phyloP scores from a whole-genome alignment of 2,329 filamentous ascomycete genomes.

The Ophiosphaerella korrae region DNA sequence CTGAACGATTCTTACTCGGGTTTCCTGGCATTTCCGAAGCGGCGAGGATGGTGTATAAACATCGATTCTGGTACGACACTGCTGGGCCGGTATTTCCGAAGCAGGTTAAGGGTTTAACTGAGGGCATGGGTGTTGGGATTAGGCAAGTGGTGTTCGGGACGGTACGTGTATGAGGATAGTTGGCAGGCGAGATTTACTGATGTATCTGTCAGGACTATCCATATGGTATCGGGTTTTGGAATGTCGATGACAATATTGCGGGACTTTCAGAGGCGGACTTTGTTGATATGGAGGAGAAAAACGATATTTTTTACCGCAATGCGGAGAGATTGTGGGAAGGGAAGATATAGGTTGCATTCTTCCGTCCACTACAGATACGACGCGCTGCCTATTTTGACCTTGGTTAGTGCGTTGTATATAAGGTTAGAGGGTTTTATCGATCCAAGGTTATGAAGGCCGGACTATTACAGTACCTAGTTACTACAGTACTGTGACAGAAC shows the following conservation, averaged over 20 bases:
- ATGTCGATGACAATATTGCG: constrained; percentile 39
- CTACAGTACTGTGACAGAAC: no score
- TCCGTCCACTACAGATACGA: no score
- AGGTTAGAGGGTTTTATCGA: no score
- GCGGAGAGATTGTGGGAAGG: constrained; percentile 32
- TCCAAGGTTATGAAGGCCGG: no score
- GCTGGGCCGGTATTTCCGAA: constrained; percentile 45
- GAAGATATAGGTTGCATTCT: constrained; percentile 13
- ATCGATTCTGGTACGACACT: constrained; percentile 46
- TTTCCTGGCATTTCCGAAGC: constrained; percentile 32
- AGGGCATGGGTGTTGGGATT: constrained; percentile 35
- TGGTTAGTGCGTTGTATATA: no score
- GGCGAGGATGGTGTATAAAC: constrained; percentile 35
- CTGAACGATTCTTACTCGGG: constrained; percentile 41
- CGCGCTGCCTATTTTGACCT: no score
- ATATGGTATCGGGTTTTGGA: constrained; percentile 47
- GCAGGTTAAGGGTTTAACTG: constrained; percentile 44
- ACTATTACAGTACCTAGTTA: no score
- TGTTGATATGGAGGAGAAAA: constrained; percentile 28
- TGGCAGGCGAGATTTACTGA: background rate
- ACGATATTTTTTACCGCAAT: constrained; percentile 35
- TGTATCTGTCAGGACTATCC: constrained; percentile 35
- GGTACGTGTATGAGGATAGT: constrained; percentile 20
- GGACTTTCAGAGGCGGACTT: constrained; percentile 32
- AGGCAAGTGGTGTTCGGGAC: constrained; percentile 46